Percentiles rank a stretch among this genome's conserved stretches.
Evolutionary conservation across 305 asterid genomes (phyloP).

Genomic region (Fraxinus angustifolia): DNA sequence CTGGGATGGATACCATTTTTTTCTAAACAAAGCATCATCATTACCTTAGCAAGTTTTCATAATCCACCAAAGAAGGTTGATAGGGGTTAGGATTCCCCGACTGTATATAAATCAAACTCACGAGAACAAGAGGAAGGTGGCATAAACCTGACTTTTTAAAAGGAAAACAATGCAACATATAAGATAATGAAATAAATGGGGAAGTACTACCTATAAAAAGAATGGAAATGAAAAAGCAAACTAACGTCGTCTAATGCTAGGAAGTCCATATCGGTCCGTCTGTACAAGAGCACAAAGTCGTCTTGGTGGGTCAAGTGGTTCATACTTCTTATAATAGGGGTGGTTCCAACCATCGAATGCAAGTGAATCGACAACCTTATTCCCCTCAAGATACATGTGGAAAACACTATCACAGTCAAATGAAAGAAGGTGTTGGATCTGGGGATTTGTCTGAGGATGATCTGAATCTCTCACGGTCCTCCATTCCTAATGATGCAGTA

Average conservation of each 20-base stretch:
- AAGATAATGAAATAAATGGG: neutral
- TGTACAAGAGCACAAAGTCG: neutral
- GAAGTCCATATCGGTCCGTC: neutral
- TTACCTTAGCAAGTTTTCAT: neutral
- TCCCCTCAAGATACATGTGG: neutral
- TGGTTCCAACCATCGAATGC: neutral
- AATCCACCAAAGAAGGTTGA: neutral
- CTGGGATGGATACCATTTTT: neutral
- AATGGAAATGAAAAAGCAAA: neutral
- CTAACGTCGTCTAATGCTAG: neutral
- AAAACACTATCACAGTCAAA: neutral
- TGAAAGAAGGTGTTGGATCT: neutral
- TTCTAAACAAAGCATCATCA: neutral
- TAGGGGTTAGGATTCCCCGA: neutral
- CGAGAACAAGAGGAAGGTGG: neutral
- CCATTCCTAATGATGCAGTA: neutral
- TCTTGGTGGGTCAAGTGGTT: neutral
- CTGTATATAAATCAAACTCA: neutral
- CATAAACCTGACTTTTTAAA: neutral
- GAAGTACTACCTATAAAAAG: neutral
- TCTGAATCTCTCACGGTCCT: neutral
- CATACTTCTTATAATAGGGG: neutral
- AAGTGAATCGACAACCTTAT: neutral
- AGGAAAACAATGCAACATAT: neutral
- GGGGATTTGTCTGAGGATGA: neutral